These are phyloP conservation scores for Grigorovia yakushimaensis DNA, from an alignment of 805 yeast genomes.

Conservation along the genomic window DNA sequence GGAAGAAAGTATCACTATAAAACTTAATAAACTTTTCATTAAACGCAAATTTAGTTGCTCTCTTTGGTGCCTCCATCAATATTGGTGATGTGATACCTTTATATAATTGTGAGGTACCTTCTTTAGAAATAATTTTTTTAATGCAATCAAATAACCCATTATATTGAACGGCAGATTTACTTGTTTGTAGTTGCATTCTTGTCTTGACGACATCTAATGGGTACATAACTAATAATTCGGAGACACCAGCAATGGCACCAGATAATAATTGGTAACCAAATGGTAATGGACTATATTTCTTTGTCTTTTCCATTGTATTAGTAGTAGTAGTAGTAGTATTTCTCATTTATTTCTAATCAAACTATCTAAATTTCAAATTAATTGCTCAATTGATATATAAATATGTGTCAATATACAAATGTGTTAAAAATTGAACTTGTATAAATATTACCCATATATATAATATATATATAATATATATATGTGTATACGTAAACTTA, in stretches of 20 bases:
- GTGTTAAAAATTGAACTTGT: no score
- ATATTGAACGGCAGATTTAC: constrained; percentile 32
- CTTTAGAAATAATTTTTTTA: constrained; percentile 70
- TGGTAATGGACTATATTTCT: constrained; percentile 44
- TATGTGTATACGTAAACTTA: background rate
- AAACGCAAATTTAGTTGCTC: constrained; percentile 98
- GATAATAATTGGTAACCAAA: constrained; percentile 83
- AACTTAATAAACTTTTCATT: constrained; percentile 93
- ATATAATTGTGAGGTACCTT: constrained; percentile 76
- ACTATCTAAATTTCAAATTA: no score
- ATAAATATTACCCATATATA: background rate
- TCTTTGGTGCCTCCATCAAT: constrained; percentile 97
- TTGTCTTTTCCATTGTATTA: background rate
- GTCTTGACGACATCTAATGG: constrained; percentile 97
- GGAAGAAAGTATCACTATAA: constrained; percentile 57
- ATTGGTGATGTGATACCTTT: constrained; percentile 95
- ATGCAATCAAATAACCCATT: constrained; percentile 79
- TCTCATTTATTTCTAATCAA: no score
- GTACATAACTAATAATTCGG: constrained; percentile 91
- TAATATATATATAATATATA: no score
- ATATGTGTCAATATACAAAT: background rate
- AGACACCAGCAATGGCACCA: constrained; percentile 95
- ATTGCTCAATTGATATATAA: background rate
- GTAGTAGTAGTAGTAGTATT: no score
- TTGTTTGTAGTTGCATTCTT: constrained; percentile 71